A percentile compares a stretch with the other conserved stretches of the same genome.
Conservation (phyloP, 2,329 filamentous ascomycete species). For the Exophiala dermatitidis region DNA sequence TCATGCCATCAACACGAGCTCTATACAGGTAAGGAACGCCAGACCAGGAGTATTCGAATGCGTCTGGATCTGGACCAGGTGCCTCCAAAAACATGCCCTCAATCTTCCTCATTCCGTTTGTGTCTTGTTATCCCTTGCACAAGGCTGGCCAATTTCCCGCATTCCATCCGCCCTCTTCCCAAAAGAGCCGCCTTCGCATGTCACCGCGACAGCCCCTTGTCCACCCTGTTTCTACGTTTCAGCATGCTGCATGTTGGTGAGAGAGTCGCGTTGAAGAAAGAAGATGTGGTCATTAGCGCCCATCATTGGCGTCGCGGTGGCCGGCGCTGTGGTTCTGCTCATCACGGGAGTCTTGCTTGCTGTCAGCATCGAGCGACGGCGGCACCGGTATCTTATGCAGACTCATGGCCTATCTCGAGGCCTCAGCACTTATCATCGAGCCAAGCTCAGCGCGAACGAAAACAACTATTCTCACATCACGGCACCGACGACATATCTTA, state of each 20-base stretch:
- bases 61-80: no score
- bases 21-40: no score
- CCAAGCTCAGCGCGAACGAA: slow-evolving; percentile 21
- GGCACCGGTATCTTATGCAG: slow-evolving; percentile 13
- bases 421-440: slow-evolving; percentile 19
- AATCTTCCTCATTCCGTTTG: slow-evolving; percentile 3
- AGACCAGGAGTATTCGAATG: no score
- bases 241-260: background rate
- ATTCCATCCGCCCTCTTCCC: slow-evolving; percentile 10
- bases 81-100: background rate
- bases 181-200: background rate
- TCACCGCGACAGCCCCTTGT: slow-evolving; percentile 1
- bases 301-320: slow-evolving; percentile 20
- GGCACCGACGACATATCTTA: slow-evolving; percentile 10
- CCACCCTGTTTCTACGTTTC: slow-evolving; percentile 13
- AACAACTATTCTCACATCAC: slow-evolving; percentile 21
- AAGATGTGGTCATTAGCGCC: slow-evolving; percentile 23
- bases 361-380: slow-evolving; percentile 17
- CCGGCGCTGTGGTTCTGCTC: slow-evolving; percentile 8
- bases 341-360: slow-evolving; percentile 18
- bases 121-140: slow-evolving; percentile 11
- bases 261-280: background rate
- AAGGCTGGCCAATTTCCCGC: slow-evolving; percentile 16
- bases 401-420: slow-evolving; percentile 13
- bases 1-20: no score